Evolutionary conservation across 495 filamentous ascomycete species (phyloP), one percentile per base, ranked within the genome.

Genomic region (Amphirosellinia nigrospora): DNA sequence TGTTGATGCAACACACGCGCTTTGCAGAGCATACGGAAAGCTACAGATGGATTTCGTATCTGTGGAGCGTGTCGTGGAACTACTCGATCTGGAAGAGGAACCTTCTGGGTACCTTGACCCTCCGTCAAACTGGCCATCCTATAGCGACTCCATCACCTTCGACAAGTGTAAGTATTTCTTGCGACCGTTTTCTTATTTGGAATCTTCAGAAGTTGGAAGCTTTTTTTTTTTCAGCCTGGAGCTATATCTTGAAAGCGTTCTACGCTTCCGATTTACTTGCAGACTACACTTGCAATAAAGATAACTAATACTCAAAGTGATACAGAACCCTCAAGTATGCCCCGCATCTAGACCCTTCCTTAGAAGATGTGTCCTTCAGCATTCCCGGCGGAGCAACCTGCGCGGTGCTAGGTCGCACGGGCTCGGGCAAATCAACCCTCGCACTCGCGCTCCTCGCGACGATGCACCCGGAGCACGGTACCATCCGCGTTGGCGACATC

Each of bases 1-100:
- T 64, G 92, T 96, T 45, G 77, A 79, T 13, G 84, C 89, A 15
- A 95, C 93, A 0, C 92, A 96, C 74, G 73, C 72, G 3, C 82
- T 96, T 0, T 96, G 93, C 79, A 86, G 84, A 46, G 85, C 87
- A 61, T 96, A 96, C 71, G 93, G 93, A 36, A 86, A 91, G 72
- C 85, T 96, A 32, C 92, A 95, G 80, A 94, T 96, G 92, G 90
- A 94, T 72, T 95, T 95, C 70, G 93, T 95, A 16, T 94, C 91
- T 0, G 92, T 96, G 2, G 93, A 96, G 79, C 86, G 93, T 32
- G 87, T 96, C 3, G 88, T 94, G 32, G 93, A 96, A 73, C 82
- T 94, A 0, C 83, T 94, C 3, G 84, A 91, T 66, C 84, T 94
- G 2, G 91, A 93, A 45, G 87, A 92, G 74, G 93, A 96, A 78